These are phyloP conservation scores for Isatis lusitanica DNA, from an alignment of 441 rosid genomes.

Conservation along the genomic window DNA sequence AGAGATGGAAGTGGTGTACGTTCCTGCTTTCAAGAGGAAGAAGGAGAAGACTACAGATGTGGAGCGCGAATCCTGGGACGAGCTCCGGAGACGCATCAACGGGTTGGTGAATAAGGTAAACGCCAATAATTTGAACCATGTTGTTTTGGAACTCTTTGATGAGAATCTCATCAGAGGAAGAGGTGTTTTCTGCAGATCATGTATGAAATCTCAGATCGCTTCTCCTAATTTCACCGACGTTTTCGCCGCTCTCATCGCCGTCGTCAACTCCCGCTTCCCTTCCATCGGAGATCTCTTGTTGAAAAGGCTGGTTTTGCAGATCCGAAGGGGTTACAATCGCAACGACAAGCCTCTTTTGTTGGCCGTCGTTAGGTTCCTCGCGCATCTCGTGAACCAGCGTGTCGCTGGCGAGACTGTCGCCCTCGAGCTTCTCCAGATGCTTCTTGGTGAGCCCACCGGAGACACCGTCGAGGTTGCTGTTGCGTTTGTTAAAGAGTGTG, in stretches of 20 bases:
- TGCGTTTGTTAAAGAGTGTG: slow-evolving; percentile 75
- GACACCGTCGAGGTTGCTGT: slow-evolving; percentile 82
- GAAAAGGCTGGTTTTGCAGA: slow-evolving; percentile 68
- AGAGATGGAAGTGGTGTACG: neutral
- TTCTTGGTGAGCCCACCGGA: slow-evolving; percentile 67
- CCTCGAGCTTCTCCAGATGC: slow-evolving; percentile 61
- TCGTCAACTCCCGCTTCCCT: slow-evolving; percentile 73
- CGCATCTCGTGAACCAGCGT: slow-evolving; percentile 78
- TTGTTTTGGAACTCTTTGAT: slow-evolving; percentile 65
- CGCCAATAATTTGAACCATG: slow-evolving; percentile 64
- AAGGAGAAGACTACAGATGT: slow-evolving; percentile 15
- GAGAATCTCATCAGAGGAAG: slow-evolving; percentile 80
- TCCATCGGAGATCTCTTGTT: slow-evolving; percentile 68
- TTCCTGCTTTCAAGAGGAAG: slow-evolving; percentile 14
- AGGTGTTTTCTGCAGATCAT: slow-evolving; percentile 74
- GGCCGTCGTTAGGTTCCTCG: slow-evolving; percentile 70
- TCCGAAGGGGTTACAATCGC: slow-evolving; percentile 64
- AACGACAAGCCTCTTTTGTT: slow-evolving; percentile 78
- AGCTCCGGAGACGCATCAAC: slow-evolving; percentile 72
- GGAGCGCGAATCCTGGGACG: slow-evolving; percentile 77
- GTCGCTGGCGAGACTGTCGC: slow-evolving; percentile 74
- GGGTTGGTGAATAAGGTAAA: slow-evolving; percentile 77
- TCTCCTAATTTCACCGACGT: slow-evolving; percentile 71
- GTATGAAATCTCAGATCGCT: slow-evolving; percentile 86
- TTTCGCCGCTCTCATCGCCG: slow-evolving; percentile 66